Conservation (phyloP, 441 rosid species). For the Corymbia citriodora region DNA sequence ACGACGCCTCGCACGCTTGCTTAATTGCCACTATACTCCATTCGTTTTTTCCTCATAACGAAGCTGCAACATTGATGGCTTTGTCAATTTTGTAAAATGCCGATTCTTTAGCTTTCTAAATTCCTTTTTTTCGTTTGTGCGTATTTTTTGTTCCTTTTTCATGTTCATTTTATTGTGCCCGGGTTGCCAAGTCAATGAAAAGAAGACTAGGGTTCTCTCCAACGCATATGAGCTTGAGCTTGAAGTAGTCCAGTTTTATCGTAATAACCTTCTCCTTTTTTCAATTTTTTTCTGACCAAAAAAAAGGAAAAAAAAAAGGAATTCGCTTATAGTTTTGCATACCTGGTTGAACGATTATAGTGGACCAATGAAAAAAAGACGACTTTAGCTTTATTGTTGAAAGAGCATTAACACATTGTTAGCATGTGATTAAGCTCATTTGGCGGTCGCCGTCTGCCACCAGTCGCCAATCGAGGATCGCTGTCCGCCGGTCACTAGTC, state of each 20-base stretch:
- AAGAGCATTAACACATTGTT: background rate
- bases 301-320: background rate
- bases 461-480: too few relatives aligned
- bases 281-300: background rate
- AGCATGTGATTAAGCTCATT: background rate
- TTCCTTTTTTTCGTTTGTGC: background rate
- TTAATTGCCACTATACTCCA: background rate
- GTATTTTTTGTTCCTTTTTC: background rate
- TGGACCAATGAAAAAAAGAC: background rate
- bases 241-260: background rate
- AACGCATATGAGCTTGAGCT: accelerated
- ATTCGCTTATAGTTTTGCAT: background rate
- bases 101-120: background rate
- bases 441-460: too few relatives aligned
- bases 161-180: background rate
- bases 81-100: background rate
- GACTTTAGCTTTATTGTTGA: accelerated
- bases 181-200: background rate
- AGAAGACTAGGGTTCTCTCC: background rate
- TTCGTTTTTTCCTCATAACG: background rate
- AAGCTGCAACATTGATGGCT: background rate
- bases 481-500: too few relatives aligned
- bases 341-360: background rate
- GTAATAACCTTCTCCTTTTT: accelerated
- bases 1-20: accelerated